These are phyloP conservation scores for Erysimum cheiranthoides DNA, from an alignment of 345 rosid species.

Conservation along the genomic window DNA sequence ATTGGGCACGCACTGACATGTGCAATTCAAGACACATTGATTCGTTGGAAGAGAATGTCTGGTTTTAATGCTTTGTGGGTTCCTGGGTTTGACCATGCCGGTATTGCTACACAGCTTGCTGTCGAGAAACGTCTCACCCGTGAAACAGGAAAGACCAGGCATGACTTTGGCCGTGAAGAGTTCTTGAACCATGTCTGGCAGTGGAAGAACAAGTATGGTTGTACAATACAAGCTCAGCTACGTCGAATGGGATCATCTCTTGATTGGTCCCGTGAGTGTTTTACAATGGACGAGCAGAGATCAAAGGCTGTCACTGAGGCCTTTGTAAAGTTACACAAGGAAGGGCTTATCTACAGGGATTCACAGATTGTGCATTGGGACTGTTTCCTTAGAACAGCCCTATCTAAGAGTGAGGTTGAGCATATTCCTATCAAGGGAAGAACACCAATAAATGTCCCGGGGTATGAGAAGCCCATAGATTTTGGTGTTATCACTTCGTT, in stretches of 20 bases:
- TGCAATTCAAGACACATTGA: conserved; percentile 79
- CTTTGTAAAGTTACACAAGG: conserved; percentile 61
- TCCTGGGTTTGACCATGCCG: conserved; percentile 92
- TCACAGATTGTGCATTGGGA: conserved; percentile 81
- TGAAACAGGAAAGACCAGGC: conserved; percentile 64
- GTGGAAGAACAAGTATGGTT: conserved; percentile 75
- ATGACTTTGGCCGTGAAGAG: conserved; percentile 80
- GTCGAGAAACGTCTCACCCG: conserved; percentile 79
- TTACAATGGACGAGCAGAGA: conserved; percentile 85
- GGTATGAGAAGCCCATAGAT: conserved; percentile 72
- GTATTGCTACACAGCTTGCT: conserved; percentile 88
- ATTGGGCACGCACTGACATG: conserved; percentile 91
- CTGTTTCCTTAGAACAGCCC: conserved; percentile 67
- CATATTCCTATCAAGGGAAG: conserved; percentile 67
- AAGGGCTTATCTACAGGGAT: conserved; percentile 83
- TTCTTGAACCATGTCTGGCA: conserved; percentile 81
- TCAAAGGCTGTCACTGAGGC: conserved; percentile 82
- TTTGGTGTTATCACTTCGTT: conserved; percentile 84
- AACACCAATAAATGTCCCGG: conserved; percentile 63
- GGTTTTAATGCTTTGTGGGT: conserved; percentile 86
- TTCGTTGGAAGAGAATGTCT: conserved; percentile 87
- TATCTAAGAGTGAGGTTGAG: conserved; percentile 83
- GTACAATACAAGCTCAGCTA: conserved; percentile 62
- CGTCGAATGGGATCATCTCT: conserved; percentile 83
- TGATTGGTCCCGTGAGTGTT: conserved; percentile 96